A percentile compares a stretch with the other conserved stretches of the same genome.
These are phyloP conservation scores for Alnus rubra DNA, from an alignment of 306 rosid species.

Conservation along the genomic window DNA sequence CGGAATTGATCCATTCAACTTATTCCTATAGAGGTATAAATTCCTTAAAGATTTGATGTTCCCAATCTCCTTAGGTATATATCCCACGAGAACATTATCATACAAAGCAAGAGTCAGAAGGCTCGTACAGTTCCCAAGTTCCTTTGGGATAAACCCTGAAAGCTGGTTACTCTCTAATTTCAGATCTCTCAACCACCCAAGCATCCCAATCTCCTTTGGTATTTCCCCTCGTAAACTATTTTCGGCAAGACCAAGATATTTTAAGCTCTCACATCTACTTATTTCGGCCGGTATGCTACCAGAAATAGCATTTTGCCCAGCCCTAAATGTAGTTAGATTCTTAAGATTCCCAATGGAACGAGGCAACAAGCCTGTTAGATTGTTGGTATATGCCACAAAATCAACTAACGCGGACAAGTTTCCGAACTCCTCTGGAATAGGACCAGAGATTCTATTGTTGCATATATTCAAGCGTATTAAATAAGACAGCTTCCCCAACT, in stretches of 20 bases:
- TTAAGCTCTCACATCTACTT: slow-evolving; percentile 63
- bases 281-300: slow-evolving; percentile 81
- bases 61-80: slow-evolving; percentile 74
- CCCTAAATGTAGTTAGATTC: slow-evolving; percentile 64
- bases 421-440: slow-evolving; percentile 73
- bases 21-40: slow-evolving; percentile 77
- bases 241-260: slow-evolving; percentile 85
- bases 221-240: slow-evolving; percentile 71
- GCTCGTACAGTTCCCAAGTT: slow-evolving; percentile 71
- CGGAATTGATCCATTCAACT: slow-evolving; percentile 92
- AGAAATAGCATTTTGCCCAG: slow-evolving; percentile 83
- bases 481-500: slow-evolving; percentile 57
- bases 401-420: slow-evolving; percentile 65
- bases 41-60: slow-evolving; percentile 60
- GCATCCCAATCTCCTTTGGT: slow-evolving; percentile 85
- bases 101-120: slow-evolving; percentile 78
- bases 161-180: slow-evolving; percentile 68
- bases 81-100: slow-evolving; percentile 65
- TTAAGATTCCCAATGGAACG: slow-evolving; percentile 73
- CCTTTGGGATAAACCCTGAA: slow-evolving; percentile 79
- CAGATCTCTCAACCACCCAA: slow-evolving; percentile 54
- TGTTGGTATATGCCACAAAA: slow-evolving; percentile 77
- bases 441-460: slow-evolving; percentile 73
- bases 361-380: slow-evolving; percentile 75
- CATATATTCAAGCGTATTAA: slow-evolving; percentile 67